Percentiles rank a stretch among this genome's conserved stretches.
Evolutionary conservation across 495 filamentous ascomycete genomes (phyloP).

Genomic region (Geoglossum glabrum): DNA sequence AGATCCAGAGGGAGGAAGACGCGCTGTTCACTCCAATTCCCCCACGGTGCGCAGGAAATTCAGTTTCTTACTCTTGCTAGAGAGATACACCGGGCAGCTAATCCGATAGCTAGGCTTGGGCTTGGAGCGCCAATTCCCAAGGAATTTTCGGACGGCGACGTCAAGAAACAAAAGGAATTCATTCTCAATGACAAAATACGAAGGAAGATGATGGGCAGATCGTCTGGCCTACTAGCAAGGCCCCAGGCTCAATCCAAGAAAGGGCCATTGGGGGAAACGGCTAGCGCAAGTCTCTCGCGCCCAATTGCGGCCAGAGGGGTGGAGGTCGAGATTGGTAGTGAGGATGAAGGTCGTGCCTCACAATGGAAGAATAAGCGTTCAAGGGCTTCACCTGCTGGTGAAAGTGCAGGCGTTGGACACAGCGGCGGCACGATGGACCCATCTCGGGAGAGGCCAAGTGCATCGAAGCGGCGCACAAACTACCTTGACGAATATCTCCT

Average conservation of each 20-base stretch:
- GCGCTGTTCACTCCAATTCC: constrained; percentile 22
- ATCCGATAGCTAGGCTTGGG: constrained; percentile 18
- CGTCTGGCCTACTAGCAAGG: neutral
- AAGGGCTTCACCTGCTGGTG: constrained; percentile 17
- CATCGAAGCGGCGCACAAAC: constrained; percentile 11
- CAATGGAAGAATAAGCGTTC: constrained; percentile 28
- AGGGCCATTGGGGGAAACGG: neutral
- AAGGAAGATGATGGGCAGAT: constrained; percentile 21
- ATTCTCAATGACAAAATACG: constrained; percentile 23
- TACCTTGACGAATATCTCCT: constrained; percentile 32
- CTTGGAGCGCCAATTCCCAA: constrained; percentile 24
- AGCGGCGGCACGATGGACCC: constrained; percentile 12
- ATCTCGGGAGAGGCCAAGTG: neutral
- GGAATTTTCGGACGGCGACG: constrained; percentile 18
- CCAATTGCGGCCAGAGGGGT: neutral
- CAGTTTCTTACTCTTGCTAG: neutral
- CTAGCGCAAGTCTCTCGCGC: neutral
- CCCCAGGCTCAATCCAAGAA: neutral
- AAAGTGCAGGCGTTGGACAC: neutral
- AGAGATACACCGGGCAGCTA: constrained; percentile 1
- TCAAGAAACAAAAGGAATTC: constrained; percentile 17
- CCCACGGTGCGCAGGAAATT: constrained; percentile 14
- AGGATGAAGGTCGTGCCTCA: constrained; percentile 39
- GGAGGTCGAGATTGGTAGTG: constrained; percentile 30
- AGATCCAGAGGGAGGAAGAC: constrained; percentile 18